Conservation (phyloP, 2,329 filamentous ascomycete genomes). For the Hyphodiscus sp. region DNA sequence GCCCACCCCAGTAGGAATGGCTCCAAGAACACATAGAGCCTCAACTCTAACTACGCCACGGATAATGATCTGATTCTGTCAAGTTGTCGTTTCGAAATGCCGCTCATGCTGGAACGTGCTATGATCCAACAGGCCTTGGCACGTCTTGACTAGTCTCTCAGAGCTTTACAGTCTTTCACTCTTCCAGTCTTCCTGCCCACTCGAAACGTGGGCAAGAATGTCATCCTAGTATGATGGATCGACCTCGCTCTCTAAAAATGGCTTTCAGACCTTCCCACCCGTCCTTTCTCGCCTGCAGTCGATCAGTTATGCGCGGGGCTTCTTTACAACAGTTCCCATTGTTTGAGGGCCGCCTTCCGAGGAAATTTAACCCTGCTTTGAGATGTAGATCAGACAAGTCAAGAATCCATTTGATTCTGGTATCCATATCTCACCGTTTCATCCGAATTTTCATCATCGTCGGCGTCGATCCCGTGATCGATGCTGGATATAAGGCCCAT, state of each 20-base stretch:
- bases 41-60: not conserved
- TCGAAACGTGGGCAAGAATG: conserved; percentile 1
- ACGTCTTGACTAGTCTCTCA: not conserved
- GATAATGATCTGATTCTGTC: not conserved
- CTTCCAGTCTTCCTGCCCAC: not conserved
- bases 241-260: too few relatives aligned
- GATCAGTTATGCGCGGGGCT: not conserved
- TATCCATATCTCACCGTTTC: conserved; percentile 12
- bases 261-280: too few relatives aligned
- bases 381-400: conserved; percentile 25
- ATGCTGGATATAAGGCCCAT: conserved; percentile 15
- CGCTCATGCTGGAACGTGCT: conserved; percentile 13
- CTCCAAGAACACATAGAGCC: conserved; percentile 8
- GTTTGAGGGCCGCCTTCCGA: conserved; percentile 10
- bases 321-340: conserved; percentile 3
- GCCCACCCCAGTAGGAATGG: not conserved
- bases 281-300: not conserved
- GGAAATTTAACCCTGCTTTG: not conserved
- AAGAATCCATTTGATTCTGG: conserved; percentile 13
- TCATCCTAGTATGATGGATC: not conserved
- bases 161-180: not conserved
- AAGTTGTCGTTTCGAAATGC: not conserved
- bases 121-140: conserved; percentile 12
- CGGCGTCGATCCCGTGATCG: not conserved
- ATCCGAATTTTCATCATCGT: conserved; percentile 11